Evolutionary conservation across 768 basidiomycete species (phyloP).

Genomic region (Cystofilobasidium macerans): DNA sequence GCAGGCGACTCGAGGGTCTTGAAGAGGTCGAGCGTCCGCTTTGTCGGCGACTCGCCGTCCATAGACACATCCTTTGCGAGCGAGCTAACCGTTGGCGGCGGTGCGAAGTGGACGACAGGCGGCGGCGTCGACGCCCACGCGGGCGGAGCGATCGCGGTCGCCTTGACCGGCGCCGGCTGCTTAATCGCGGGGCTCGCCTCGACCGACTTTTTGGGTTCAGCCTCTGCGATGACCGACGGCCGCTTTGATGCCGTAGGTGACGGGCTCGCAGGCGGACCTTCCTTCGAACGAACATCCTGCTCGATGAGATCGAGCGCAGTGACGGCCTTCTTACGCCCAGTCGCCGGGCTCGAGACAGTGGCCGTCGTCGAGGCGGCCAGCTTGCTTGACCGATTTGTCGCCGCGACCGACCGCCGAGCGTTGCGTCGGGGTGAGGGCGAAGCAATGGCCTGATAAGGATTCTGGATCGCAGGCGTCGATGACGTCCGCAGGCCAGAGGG

Average conservation of each 20-base stretch:
- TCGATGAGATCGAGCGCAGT: slow-evolving; percentile 12
- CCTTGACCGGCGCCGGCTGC: neutral
- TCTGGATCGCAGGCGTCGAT: slow-evolving; percentile 6
- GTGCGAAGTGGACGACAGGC: neutral
- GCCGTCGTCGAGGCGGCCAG: neutral
- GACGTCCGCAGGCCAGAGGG: neutral
- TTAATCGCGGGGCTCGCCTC: neutral
- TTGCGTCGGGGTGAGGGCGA: slow-evolving; percentile 19
- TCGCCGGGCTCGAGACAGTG: neutral
- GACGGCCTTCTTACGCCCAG: neutral
- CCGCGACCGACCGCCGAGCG: slow-evolving; percentile 10
- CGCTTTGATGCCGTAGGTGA: slow-evolving; percentile 7
- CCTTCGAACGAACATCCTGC: slow-evolving; percentile 15
- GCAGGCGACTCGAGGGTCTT: neutral
- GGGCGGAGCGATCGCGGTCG: neutral
- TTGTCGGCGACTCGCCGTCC: slow-evolving; percentile 5
- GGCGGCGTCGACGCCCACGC: slow-evolving; percentile 15
- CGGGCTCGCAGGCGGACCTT: neutral
- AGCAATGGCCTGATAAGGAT: slow-evolving; percentile 23
- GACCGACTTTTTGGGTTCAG: neutral
- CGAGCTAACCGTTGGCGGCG: neutral
- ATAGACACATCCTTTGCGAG: neutral
- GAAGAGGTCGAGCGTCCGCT: slow-evolving; percentile 6
- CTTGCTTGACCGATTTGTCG: slow-evolving; percentile 4
- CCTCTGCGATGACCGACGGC: neutral